Evolutionary conservation across 371 early-diverging fungal species (phyloP), one percentile per base, ranked within the genome.

Genomic region (Vairimorpha ceranae): DNA sequence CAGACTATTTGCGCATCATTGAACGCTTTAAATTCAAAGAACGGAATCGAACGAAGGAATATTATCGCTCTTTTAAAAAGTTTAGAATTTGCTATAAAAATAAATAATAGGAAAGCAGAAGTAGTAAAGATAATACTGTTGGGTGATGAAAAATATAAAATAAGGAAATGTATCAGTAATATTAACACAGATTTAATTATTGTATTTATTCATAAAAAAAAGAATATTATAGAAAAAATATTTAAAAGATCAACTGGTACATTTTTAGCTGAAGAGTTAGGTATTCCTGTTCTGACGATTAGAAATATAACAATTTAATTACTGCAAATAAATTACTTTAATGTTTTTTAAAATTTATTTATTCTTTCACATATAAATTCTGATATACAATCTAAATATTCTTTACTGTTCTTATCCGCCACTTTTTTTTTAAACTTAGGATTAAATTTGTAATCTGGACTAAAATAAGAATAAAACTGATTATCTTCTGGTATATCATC

Each of bases 401-500:
- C 72, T 56, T 70, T 76, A 35, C 30, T 63, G 65, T 81, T 81
- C 25, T 46, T 30, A 63, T 81, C 73, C 12, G 27, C 48, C n/a
- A 52, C 52, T 33, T 75, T 77, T 23, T 65, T 68, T 41, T 23
- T 43, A 10, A 65, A 54, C 2, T 41, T 48, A 43, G 65, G 65
- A 41, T 70, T 38, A 19, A 77, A 19, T 8, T 29, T 72, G 35
- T 77, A 78, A 29, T 76, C 59, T 8, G 82, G 80, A 7, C 72
- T 76, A 74, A 73, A 85, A 70, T 83, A 76, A 21, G 70, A 73
- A 54, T 70, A 74, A 74, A 83, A 85, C 27, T 75, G 75, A 38
- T 81, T 75, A 48, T 79, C 71, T 32, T 51, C 23, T 7, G 83
- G 80, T 27, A 83, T 73, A 12, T 67, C 67, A 19, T 68, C 52